Evolutionary conservation across 2,329 filamentous ascomycete species (phyloP).

Genomic region (Cercospora sp.): DNA sequence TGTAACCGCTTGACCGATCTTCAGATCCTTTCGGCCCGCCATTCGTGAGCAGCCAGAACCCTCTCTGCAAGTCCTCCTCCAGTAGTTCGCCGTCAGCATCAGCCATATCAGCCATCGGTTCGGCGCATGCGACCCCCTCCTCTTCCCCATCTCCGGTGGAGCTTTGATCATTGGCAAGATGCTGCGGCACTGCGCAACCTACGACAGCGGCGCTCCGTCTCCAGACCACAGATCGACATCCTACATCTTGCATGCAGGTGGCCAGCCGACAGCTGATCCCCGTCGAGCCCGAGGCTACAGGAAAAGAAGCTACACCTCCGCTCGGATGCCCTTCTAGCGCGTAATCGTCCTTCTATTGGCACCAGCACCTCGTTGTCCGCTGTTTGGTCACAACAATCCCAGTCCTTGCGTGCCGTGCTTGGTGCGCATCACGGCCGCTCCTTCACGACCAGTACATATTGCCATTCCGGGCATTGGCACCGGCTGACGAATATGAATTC

Average conservation of each 20-base stretch:
- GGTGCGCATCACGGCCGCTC: conserved; percentile 20
- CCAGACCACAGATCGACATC: conserved; percentile 18
- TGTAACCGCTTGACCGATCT: conserved; percentile 13
- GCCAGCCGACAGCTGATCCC: conserved; percentile 12
- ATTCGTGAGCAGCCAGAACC: background rate
- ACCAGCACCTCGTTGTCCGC: conserved; percentile 11
- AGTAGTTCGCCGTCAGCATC: conserved; percentile 4
- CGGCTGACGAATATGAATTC: conserved; percentile 19
- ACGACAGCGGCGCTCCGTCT: conserved; percentile 16
- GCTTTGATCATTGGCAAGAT: conserved; percentile 12
- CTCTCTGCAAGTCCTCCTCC: background rate
- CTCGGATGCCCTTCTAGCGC: conserved; percentile 2
- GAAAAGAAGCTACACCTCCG: conserved; percentile 15
- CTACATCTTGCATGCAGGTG: conserved; percentile 20
- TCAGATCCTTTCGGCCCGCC: conserved; percentile 5
- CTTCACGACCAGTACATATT: conserved; percentile 10
- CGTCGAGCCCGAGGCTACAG: conserved; percentile 15
- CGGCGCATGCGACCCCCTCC: background rate
- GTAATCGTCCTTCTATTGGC: conserved; percentile 22
- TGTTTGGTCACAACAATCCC: conserved; percentile 17
- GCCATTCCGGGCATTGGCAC: conserved; percentile 25
- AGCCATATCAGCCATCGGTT: conserved; percentile 2
- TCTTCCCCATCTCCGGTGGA: conserved; percentile 7
- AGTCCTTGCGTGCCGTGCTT: conserved; percentile 19
- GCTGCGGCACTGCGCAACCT: conserved; percentile 24